Conservation (phyloP, 257 asterid genomes). For the Penstemon eatonii region DNA sequence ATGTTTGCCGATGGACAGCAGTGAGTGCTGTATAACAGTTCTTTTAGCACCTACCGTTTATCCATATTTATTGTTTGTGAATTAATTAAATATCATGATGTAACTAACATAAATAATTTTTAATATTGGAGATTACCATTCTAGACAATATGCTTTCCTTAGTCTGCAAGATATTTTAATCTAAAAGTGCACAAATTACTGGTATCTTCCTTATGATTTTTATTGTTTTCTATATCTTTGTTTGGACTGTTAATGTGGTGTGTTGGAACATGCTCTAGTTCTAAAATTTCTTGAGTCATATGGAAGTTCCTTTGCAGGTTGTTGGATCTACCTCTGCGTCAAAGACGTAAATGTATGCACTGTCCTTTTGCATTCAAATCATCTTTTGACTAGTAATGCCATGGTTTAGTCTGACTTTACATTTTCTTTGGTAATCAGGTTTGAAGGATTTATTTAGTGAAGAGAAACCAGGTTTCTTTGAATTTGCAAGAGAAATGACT, state of each 20-base stretch:
- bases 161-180: slow-evolving; percentile 17
- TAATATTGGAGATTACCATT: slow-evolving; percentile 15
- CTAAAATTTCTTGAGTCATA: slow-evolving; percentile 25
- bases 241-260: background rate
- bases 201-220: slow-evolving; percentile 22
- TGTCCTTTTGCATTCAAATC: slow-evolving; percentile 5
- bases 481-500: slow-evolving; percentile 76
- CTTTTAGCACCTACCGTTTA: slow-evolving; percentile 23
- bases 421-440: slow-evolving; percentile 45
- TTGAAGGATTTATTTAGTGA: slow-evolving; percentile 63
- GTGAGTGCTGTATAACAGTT: slow-evolving; percentile 49
- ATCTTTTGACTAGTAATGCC: slow-evolving; percentile 17
- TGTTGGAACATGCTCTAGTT: slow-evolving; percentile 8
- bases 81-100: background rate
- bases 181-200: background rate
- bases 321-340: slow-evolving; percentile 68
- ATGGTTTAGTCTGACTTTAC: slow-evolving; percentile 25
- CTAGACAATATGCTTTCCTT: slow-evolving; percentile 12
- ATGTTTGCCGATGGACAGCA: slow-evolving; percentile 85
- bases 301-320: slow-evolving; percentile 55
- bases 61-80: slow-evolving; percentile 20
- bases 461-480: slow-evolving; percentile 71
- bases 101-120: background rate
- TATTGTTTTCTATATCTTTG: slow-evolving; percentile 2
- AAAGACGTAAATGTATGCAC: slow-evolving; percentile 70